Base-by-base conservation (phyloP, 352 stramenopile species). In the Phytopythium cucurbitacearum region DNA sequence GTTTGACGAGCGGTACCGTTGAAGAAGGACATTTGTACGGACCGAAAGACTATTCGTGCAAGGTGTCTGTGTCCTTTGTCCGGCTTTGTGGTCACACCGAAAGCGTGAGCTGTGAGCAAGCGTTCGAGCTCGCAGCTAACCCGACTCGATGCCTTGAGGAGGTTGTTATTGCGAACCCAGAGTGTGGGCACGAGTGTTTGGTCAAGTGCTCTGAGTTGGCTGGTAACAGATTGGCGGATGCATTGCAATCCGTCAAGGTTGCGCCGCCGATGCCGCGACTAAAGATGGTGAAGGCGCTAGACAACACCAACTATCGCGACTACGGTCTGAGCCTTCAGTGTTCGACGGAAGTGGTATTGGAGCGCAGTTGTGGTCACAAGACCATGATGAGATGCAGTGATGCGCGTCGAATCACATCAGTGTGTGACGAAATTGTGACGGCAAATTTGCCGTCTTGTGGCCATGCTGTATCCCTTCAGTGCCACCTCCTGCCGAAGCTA, bases 11-110 rank as follows among this genome's bases (percentile, higher is more conserved):
- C 16, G 64, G 63, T 8, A 33, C 82, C 15, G 73, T 96, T 13
- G 39, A 71, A 44, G 85, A 95, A 61, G 72, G 81, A 10, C 45
- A 66, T 12, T 38, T 34, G 2, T 96, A 91, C 48, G 87, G 83
- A 1, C 46, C 68, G 21, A 78, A 87, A 49, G 87, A 94, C 46
- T 74, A 89, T 44, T 71, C 68, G 28, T 96, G 87, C 53, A 71
- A 65, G 9, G 58, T 73, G 40, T 57, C 37, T 8, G 76, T 91
- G 1, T 83, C 49, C 13, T 91, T 95, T 62, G 59, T 77, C 37
- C 67, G 80, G 9, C 61, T 38, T 4, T 95, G 85, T 51, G 80
- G 80, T 0, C 85, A 95, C 34, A 60, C 71, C 42, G 64, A 74
- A 38, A 64, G 46, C 8, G 53, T 84, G 13, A 65, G 71, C 40